phyloP scores from a whole-genome alignment of 768 basidiomycete genomes.

The Thelephora ganbajun region DNA sequence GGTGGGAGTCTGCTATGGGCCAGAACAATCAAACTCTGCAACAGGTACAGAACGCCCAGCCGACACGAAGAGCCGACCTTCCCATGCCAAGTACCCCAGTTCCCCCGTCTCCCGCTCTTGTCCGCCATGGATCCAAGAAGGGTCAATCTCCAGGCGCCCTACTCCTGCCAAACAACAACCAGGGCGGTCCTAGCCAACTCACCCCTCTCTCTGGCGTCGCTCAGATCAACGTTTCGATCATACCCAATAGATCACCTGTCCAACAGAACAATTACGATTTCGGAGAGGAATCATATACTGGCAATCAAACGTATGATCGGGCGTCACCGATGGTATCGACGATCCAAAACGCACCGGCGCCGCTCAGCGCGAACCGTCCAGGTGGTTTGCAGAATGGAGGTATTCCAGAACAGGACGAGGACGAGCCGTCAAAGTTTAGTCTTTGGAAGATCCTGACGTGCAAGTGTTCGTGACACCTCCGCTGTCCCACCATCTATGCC shows the following conservation, averaged over 20 bases:
- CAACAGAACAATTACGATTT: constrained; percentile 57
- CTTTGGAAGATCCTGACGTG: constrained; percentile 65
- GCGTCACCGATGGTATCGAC: constrained; percentile 73
- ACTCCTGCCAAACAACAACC: constrained; percentile 33
- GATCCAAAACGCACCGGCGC: constrained; percentile 53
- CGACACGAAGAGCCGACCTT: constrained; percentile 53
- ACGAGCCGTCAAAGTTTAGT: constrained; percentile 38
- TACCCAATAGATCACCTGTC: constrained; percentile 30
- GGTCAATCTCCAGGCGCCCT: constrained; percentile 41
- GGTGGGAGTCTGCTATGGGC: constrained; percentile 79
- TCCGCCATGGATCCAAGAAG: constrained; percentile 63
- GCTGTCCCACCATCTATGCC: constrained; percentile 5
- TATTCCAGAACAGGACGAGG: constrained; percentile 41
- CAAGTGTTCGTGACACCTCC: constrained; percentile 43
- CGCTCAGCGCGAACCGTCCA: constrained; percentile 56
- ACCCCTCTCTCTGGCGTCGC: constrained; percentile 67
- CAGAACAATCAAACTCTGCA: constrained; percentile 46
- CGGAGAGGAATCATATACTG: constrained; percentile 44
- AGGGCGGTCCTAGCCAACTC: constrained; percentile 34
- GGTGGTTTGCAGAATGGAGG: constrained; percentile 50
- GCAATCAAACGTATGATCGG: constrained; percentile 51
- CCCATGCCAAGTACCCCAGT: constrained; percentile 38
- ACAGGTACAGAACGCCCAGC: constrained; percentile 46
- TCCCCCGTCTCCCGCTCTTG: constrained; percentile 68
- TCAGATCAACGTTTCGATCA: constrained; percentile 58